Conservation (phyloP, 495 filamentous ascomycete species). For the Aspergillus haitiensis region DNA sequence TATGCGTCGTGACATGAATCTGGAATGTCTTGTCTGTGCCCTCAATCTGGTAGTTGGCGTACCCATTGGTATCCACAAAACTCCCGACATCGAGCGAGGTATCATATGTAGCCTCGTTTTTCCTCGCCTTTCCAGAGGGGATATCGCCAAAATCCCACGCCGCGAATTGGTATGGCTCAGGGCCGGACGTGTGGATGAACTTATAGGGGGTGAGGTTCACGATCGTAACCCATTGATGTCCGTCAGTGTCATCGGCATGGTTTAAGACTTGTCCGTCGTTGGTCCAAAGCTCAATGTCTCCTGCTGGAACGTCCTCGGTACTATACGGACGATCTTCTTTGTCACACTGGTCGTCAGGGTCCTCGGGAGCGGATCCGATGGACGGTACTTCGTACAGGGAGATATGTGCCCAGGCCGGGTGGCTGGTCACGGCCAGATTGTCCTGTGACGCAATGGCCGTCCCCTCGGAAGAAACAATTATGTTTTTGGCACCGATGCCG, state of each 20-base stretch:
- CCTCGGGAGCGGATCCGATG: background rate
- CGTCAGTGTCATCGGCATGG: background rate
- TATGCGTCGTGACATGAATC: background rate
- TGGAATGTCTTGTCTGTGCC: background rate
- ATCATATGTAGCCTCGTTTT: background rate
- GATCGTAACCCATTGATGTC: background rate
- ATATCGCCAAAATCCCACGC: background rate
- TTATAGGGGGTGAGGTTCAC: background rate
- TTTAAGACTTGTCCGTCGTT: background rate
- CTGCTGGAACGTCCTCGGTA: background rate
- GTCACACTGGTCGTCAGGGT: background rate
- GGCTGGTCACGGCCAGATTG: constrained; percentile 10
- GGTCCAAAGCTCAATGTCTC: background rate
- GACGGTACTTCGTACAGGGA: constrained; percentile 10
- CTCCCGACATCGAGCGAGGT: background rate
- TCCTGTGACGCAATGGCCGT: background rate
- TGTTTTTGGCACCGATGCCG: constrained; percentile 10
- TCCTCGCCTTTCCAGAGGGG: background rate
- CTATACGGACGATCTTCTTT: background rate
- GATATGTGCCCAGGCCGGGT: constrained; percentile 12
- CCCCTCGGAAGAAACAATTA: constrained; percentile 3
- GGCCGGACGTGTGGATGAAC: background rate
- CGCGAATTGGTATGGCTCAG: background rate
- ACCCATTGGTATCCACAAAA: background rate
- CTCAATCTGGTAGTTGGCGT: background rate